Conservation (phyloP, 805 yeast genomes). For the Ogataea paradorogensis region DNA sequence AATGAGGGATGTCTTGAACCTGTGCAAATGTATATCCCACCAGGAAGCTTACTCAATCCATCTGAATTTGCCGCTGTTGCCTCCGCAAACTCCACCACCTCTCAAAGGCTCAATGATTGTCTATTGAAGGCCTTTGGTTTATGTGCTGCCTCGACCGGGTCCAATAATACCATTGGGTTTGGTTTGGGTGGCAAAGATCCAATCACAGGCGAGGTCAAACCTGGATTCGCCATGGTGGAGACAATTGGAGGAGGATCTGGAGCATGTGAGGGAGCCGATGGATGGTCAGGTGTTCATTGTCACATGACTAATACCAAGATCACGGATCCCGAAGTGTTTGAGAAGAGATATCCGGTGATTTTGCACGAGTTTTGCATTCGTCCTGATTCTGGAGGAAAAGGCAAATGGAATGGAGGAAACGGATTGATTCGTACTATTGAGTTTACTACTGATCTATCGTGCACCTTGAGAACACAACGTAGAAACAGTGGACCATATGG, state of each 20-base stretch:
- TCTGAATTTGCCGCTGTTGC: constrained; percentile 43
- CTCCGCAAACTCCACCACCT: constrained; percentile 63
- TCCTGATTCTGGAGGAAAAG: constrained; percentile 46
- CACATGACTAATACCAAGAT: constrained; percentile 55
- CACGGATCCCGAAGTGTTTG: constrained; percentile 53
- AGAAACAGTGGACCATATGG: constrained; percentile 54
- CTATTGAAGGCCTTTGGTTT: constrained; percentile 76
- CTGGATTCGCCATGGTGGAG: constrained; percentile 35
- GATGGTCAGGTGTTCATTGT: constrained; percentile 44
- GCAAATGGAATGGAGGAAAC: constrained; percentile 48
- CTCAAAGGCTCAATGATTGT: constrained; percentile 83
- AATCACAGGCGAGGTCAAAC: constrained; percentile 9
- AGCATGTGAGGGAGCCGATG: constrained; percentile 41
- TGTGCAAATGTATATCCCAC: constrained; percentile 28
- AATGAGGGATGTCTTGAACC: constrained; percentile 49
- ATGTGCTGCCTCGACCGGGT: constrained; percentile 88
- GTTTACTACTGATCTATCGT: constrained; percentile 37
- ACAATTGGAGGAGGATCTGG: constrained; percentile 57
- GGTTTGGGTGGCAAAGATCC: constrained; percentile 53
- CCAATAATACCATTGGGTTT: constrained; percentile 83
- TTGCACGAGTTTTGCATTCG: constrained; percentile 44
- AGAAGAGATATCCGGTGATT: constrained; percentile 49
- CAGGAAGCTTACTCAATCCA: constrained; percentile 34
- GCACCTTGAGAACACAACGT: constrained; percentile 49
- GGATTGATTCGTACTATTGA: constrained; percentile 50